phyloP scores from a whole-genome alignment of 352 stramenopile species.

The Phytophthora brassicae region DNA sequence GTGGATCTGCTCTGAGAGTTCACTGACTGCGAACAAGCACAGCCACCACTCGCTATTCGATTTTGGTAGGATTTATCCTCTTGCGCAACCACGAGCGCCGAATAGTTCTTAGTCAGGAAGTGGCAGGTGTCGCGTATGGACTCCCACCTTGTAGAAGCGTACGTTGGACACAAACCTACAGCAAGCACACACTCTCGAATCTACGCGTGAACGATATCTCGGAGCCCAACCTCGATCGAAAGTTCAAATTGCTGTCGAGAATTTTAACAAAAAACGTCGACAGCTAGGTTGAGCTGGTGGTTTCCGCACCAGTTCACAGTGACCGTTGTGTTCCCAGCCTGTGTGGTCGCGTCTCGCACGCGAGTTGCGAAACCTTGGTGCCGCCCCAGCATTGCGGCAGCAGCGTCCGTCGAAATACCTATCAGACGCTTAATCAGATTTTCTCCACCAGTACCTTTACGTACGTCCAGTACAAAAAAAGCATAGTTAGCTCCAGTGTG shows the following conservation, averaged over 20 bases:
- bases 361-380: background rate
- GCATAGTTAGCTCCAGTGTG: conserved; percentile 9
- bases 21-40: conserved; percentile 1
- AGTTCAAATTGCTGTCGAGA: too few species aligned
- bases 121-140: conserved; percentile 13
- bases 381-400: conserved; percentile 8
- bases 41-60: conserved; percentile 6
- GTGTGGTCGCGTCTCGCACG: background rate
- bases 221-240: too few species aligned
- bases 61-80: background rate
- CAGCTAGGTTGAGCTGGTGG: conserved; percentile 11
- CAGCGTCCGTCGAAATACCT: conserved; percentile 4
- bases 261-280: background rate
- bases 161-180: background rate
- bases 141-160: conserved; percentile 7
- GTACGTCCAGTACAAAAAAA: background rate
- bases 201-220: too few species aligned
- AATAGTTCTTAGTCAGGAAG: conserved; percentile 5
- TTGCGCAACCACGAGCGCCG: background rate
- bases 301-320: conserved; percentile 9
- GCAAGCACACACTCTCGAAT: too few species aligned
- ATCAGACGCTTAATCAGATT: background rate
- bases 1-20: background rate
- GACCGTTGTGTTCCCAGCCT: background rate
- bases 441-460: background rate